Conservation (phyloP, 75 land plant species). For the Chamaecyparis obtusa region DNA sequence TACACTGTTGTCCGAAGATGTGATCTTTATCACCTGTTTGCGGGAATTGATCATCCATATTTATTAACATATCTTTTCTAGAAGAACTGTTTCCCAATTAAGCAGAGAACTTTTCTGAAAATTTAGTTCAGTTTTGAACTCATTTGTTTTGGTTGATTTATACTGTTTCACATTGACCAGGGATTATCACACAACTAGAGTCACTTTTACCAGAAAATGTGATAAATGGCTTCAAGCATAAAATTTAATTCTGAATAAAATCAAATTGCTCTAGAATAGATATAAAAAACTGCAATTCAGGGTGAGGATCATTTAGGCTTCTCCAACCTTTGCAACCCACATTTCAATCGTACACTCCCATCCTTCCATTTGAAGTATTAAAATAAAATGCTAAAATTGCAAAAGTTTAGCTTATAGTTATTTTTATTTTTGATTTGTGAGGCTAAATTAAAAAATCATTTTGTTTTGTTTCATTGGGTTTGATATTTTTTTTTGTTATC, state of each 20-base stretch:
- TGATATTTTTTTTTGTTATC: background rate
- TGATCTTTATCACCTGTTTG: background rate
- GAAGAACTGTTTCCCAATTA: background rate
- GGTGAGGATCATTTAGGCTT: background rate
- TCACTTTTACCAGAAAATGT: background rate
- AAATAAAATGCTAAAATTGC: background rate
- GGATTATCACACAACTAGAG: background rate
- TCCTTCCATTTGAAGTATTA: background rate
- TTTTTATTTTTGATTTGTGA: background rate
- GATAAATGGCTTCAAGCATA: background rate
- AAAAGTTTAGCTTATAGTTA: background rate
- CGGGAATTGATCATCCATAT: background rate
- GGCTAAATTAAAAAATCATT: background rate
- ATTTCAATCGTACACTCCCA: background rate
- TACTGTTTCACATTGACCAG: background rate
- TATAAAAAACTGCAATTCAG: background rate
- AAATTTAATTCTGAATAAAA: background rate
- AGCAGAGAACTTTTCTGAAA: background rate
- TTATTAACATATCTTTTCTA: background rate
- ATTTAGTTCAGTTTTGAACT: background rate
- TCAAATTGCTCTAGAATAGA: background rate
- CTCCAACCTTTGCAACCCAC: background rate
- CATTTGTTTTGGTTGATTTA: background rate
- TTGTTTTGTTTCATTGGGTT: background rate
- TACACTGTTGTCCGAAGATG: background rate